Percentiles rank a stretch among this genome's conserved stretches.
Evolutionary conservation across 2,329 filamentous ascomycete species (phyloP).

Genomic region (Trichoderma sp.): DNA sequence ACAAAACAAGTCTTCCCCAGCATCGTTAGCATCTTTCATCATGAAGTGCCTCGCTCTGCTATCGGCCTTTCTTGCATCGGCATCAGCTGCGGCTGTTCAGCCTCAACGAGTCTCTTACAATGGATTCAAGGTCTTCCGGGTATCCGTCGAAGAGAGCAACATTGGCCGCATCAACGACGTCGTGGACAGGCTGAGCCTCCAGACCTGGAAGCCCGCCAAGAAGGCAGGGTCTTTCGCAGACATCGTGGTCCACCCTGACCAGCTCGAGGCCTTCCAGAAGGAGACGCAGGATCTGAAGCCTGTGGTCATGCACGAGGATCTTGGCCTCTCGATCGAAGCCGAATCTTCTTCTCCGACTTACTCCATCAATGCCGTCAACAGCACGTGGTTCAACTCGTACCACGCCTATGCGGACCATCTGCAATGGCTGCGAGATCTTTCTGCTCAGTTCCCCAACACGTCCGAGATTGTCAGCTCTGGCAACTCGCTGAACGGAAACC

Average conservation of each 20-base stretch:
- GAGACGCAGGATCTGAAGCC: conserved; percentile 39
- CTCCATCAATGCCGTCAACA: conserved; percentile 20
- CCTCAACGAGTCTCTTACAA: conserved; percentile 42
- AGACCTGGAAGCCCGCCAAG: conserved; percentile 45
- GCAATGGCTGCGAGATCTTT: conserved; percentile 51
- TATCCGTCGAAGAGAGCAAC: conserved; percentile 41
- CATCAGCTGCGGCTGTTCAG: conserved; percentile 26
- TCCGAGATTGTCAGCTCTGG: conserved; percentile 55
- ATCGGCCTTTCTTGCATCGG: conserved; percentile 30
- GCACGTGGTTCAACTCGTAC: conserved; percentile 57
- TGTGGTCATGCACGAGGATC: conserved; percentile 44
- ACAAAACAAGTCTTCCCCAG: background rate
- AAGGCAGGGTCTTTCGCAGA: conserved; percentile 44
- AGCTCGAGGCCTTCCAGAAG: conserved; percentile 40
- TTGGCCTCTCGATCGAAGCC: conserved; percentile 43
- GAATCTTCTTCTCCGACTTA: conserved; percentile 39
- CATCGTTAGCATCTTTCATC: background rate
- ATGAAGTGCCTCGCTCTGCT: conserved; percentile 32
- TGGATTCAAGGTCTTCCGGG: conserved; percentile 50
- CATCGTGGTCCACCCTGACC: conserved; percentile 44
- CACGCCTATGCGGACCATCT: conserved; percentile 56
- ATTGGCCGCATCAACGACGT: conserved; percentile 40
- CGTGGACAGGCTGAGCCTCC: conserved; percentile 41
- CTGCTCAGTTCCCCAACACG: conserved; percentile 46
- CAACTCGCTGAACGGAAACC: conserved; percentile 49